These are phyloP conservation scores for Xanthoconium separans DNA, from an alignment of 1,284 basidiomycete species.

Conservation along the genomic window DNA sequence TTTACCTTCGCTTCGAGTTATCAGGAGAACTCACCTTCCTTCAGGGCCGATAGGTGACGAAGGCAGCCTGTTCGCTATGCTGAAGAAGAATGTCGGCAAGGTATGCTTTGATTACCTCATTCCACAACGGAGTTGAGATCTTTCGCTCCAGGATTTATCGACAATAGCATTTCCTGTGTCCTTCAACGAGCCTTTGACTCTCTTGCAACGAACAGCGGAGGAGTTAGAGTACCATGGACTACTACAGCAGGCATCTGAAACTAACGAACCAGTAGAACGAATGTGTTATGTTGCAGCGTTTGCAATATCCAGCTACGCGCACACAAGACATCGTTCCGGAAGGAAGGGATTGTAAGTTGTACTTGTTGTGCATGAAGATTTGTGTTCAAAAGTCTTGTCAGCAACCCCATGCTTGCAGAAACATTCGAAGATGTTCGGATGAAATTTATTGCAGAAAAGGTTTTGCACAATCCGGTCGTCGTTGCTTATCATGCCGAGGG, in stretches of 20 bases:
- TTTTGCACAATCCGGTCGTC: conserved; percentile 81
- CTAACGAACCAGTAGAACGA: conserved; percentile 68
- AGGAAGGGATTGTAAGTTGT: conserved; percentile 81
- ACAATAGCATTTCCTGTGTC: conserved; percentile 83
- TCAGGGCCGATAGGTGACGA: conserved; percentile 74
- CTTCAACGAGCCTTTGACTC: conserved; percentile 86
- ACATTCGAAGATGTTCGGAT: conserved; percentile 83
- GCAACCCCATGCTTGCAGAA: conserved; percentile 86
- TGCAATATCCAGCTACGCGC: conserved; percentile 81
- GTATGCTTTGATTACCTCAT: conserved; percentile 37
- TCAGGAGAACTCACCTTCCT: conserved; percentile 65
- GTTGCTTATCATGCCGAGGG: conserved; percentile 86
- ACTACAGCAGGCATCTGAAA: conserved; percentile 61
- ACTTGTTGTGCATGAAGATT: conserved; percentile 1
- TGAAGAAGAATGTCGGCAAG: conserved; percentile 94
- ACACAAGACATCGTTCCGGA: conserved; percentile 75
- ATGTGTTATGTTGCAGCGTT: conserved; percentile 80
- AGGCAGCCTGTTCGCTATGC: conserved; percentile 80
- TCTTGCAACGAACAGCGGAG: conserved; percentile 79
- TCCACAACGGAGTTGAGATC: not conserved
- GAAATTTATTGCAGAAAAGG: conserved; percentile 87
- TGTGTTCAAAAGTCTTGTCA: conserved; percentile 30
- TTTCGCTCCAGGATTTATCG: conserved; percentile 66
- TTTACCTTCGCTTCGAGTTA: conserved; percentile 35
- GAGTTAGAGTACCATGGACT: conserved; percentile 81